These are phyloP conservation scores for Hypomontagnella monticulosa DNA, from an alignment of 495 filamentous ascomycete genomes.

Conservation along the genomic window DNA sequence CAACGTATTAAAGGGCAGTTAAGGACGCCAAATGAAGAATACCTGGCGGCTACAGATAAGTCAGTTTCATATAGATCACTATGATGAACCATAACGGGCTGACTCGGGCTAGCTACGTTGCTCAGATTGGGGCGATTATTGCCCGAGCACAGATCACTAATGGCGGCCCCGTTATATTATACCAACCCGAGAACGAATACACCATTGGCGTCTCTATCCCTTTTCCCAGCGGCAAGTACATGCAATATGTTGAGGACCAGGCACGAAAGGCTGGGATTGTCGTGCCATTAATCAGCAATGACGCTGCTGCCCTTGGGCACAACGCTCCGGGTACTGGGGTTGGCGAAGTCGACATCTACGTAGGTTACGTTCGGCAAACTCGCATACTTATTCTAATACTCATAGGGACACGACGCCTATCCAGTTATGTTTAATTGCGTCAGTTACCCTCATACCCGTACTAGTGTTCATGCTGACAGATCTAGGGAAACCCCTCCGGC, in stretches of 20 bases:
- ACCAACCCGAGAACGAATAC: constrained; percentile 85
- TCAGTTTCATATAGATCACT: constrained; percentile 6
- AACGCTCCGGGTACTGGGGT: constrained; percentile 70
- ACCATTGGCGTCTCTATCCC: constrained; percentile 44
- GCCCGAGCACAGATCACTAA: constrained; percentile 80
- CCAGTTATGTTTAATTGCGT: constrained; percentile 71
- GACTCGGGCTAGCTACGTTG: constrained; percentile 51
- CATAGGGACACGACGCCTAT: constrained; percentile 73
- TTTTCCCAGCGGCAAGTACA: constrained; percentile 69
- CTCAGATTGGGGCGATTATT: constrained; percentile 67
- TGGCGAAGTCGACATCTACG: constrained; percentile 79
- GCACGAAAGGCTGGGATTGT: constrained; percentile 74
- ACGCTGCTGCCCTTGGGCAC: constrained; percentile 65
- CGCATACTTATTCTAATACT: background rate
- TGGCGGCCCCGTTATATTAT: constrained; percentile 77
- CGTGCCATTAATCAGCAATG: constrained; percentile 80
- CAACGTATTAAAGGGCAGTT: constrained; percentile 70
- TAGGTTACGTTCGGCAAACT: background rate
- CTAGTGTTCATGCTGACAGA: background rate
- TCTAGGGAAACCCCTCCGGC: constrained; percentile 51
- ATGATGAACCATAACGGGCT: background rate
- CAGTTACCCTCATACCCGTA: background rate
- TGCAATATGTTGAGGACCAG: constrained; percentile 74
- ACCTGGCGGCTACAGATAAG: constrained; percentile 71
- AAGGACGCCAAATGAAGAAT: constrained; percentile 67